Evolutionary conservation across 164 flowering plant genomes (phyloP).

Genomic region (Dillenia turbinata): DNA sequence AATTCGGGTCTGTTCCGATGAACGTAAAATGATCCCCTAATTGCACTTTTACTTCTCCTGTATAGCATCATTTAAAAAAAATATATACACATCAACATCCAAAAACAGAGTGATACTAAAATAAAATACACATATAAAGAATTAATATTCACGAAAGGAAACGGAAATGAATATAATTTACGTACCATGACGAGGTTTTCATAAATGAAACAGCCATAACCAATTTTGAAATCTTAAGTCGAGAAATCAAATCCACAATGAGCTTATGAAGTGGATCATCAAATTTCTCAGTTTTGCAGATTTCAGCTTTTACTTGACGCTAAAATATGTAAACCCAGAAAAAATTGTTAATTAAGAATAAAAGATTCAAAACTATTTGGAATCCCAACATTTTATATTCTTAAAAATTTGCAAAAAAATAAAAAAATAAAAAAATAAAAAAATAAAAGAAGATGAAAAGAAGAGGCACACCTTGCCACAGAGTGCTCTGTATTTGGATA

Average conservation of each 20-base stretch:
- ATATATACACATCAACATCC: too few species aligned
- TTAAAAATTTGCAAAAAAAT: neutral
- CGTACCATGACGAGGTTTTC: conserved; percentile 45
- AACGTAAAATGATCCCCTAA: conserved; percentile 46
- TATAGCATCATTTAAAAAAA: neutral
- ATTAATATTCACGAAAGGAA: neutral
- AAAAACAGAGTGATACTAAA: too few species aligned
- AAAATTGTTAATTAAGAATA: neutral
- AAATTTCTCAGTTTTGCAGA: conserved; percentile 33
- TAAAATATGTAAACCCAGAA: neutral
- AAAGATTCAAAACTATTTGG: too few species aligned
- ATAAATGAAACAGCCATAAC: conserved; percentile 55
- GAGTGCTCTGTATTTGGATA: conserved; percentile 37
- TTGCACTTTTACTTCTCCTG: conserved; percentile 50
- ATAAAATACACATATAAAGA: too few species aligned
- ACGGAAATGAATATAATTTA: neutral
- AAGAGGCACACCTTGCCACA: conserved; percentile 52
- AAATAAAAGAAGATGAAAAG: neutral
- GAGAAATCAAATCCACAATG: conserved; percentile 40
- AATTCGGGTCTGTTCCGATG: conserved; percentile 49
- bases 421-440: neutral
- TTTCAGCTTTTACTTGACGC: conserved; percentile 38
- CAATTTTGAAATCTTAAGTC: conserved; percentile 42
- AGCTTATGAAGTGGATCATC: conserved; percentile 45
- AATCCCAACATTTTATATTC: neutral